A percentile compares a stretch with the other conserved stretches of the same genome.
Evolutionary conservation across 176 grass and related monocot genomes (phyloP).

Genomic region (Otatea glauca): DNA sequence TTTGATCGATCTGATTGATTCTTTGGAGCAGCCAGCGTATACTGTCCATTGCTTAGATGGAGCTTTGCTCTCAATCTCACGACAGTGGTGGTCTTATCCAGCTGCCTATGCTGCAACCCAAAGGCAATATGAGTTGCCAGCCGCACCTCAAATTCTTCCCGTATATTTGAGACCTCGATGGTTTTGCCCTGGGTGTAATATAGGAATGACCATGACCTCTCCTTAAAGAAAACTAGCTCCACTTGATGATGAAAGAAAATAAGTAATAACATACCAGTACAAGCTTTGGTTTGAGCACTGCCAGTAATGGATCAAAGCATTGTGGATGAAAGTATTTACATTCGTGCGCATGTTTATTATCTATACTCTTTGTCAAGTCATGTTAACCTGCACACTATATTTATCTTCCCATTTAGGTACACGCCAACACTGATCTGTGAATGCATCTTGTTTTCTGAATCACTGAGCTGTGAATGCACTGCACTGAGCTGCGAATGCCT

Average conservation of each 20-base stretch:
- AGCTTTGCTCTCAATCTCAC: constrained; percentile 72
- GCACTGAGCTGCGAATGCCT: too few relatives aligned
- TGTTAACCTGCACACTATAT: neutral
- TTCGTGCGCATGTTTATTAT: too few relatives aligned
- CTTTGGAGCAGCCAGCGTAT: constrained; percentile 49
- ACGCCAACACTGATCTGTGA: neutral
- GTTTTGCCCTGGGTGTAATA: constrained; percentile 74
- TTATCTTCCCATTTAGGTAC: neutral
- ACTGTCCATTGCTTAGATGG: constrained; percentile 67
- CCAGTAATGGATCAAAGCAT: constrained; percentile 62
- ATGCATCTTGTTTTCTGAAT: too few relatives aligned
- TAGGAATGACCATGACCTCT: constrained; percentile 48
- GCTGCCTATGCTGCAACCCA: constrained; percentile 61
- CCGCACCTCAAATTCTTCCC: constrained; percentile 54
- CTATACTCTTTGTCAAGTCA: neutral
- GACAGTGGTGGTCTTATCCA: constrained; percentile 57
- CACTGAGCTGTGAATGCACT: too few relatives aligned
- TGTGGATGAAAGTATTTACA: too few relatives aligned
- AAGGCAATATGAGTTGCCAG: constrained; percentile 53
- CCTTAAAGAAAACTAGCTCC: constrained; percentile 11
- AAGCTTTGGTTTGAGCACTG: constrained; percentile 69
- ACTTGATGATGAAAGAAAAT: neutral
- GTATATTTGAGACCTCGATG: constrained; percentile 46
- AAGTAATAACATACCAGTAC: constrained; percentile 58
- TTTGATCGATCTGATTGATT: constrained; percentile 34